These are phyloP conservation scores for Pulveroboletus sp. DNA, from an alignment of 768 basidiomycete species.

Conservation along the genomic window DNA sequence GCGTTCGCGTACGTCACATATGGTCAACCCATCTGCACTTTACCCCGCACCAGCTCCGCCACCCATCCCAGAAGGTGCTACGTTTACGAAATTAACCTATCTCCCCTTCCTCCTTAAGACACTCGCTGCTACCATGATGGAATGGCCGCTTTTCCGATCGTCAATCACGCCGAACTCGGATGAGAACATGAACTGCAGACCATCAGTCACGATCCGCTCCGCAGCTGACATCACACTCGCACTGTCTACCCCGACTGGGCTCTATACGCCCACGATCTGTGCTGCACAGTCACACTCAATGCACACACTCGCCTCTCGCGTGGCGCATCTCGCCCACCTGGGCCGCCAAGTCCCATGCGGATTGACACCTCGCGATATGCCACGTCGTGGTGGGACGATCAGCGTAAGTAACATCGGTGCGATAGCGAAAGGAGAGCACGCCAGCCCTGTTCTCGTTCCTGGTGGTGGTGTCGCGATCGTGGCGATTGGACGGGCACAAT, in stretches of 20 bases:
- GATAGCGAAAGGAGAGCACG: slow-evolving; percentile 68
- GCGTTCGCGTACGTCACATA: slow-evolving; percentile 15
- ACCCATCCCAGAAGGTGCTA: slow-evolving; percentile 47
- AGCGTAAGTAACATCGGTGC: slow-evolving; percentile 83
- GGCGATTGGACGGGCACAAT: slow-evolving; percentile 73
- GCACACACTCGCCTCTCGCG: slow-evolving; percentile 57
- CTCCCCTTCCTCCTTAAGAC: slow-evolving; percentile 84
- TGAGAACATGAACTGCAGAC: slow-evolving; percentile 39
- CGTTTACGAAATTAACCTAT: slow-evolving; percentile 70
- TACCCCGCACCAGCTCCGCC: slow-evolving; percentile 39
- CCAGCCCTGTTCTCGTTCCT: slow-evolving; percentile 73
- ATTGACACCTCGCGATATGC: slow-evolving; percentile 68
- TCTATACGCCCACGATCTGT: slow-evolving; percentile 76
- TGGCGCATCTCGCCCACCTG: slow-evolving; percentile 59
- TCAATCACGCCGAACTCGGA: slow-evolving; percentile 53
- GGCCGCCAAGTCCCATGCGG: slow-evolving; percentile 67
- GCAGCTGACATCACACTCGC: slow-evolving; percentile 75
- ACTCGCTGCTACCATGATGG: slow-evolving; percentile 73
- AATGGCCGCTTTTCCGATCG: slow-evolving; percentile 82
- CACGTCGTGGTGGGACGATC: slow-evolving; percentile 71
- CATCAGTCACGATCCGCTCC: slow-evolving; percentile 69
- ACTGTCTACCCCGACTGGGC: slow-evolving; percentile 75
- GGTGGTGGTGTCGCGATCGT: slow-evolving; percentile 87
- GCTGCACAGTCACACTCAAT: slow-evolving; percentile 52
- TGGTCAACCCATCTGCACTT: slow-evolving; percentile 40